These are phyloP conservation scores for Alternaria tenuissima DNA, from an alignment of 2,329 filamentous ascomycete species.

Conservation along the genomic window DNA sequence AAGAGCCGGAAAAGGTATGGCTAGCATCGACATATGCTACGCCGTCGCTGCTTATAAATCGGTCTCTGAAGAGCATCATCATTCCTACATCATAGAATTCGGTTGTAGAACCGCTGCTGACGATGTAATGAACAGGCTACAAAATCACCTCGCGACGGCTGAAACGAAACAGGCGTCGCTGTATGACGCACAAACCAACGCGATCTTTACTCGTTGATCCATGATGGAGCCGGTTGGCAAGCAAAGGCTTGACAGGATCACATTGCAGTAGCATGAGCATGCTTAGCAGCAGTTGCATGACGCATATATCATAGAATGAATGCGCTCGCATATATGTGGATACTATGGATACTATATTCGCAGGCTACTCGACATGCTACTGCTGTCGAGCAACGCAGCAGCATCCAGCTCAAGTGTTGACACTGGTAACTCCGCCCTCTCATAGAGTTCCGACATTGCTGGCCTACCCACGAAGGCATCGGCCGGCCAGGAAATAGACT, in stretches of 20 bases:
- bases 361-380: background rate
- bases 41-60: conserved; percentile 61
- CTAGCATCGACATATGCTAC: conserved; percentile 59
- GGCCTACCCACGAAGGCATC: conserved; percentile 7
- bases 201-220: background rate
- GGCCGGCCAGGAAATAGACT: background rate
- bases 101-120: conserved; percentile 4
- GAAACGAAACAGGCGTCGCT: background rate
- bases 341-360: background rate
- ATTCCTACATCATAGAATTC: background rate
- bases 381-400: conserved; percentile 19
- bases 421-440: conserved; percentile 10
- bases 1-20: conserved; percentile 64
- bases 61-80: conserved; percentile 52
- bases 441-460: background rate
- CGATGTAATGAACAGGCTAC: conserved; percentile 4
- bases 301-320: background rate
- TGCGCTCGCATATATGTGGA: background rate
- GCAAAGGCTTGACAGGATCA: background rate
- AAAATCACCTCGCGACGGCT: background rate
- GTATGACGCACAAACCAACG: background rate
- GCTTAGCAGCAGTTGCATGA: background rate
- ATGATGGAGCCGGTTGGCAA: background rate
- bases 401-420: conserved; percentile 31
- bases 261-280: background rate